Percentiles rank a stretch among this genome's conserved stretches.
Conservation (phyloP, 2,329 filamentous ascomycete genomes). For the Chaetomiaceae sp. region DNA sequence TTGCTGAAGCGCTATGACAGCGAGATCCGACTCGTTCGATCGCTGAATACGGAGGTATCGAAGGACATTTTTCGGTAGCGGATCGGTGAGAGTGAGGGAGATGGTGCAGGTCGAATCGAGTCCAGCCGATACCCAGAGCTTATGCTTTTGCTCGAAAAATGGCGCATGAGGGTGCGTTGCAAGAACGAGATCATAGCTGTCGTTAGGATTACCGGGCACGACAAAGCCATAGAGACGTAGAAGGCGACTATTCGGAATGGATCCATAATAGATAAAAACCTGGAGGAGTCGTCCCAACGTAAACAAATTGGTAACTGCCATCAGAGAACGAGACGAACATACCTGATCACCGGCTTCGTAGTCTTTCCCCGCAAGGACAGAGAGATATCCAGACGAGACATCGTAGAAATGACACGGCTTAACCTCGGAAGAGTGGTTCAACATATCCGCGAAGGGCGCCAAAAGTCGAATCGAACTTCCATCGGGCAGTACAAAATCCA, state of each 20-base stretch:
- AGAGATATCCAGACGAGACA: conserved; percentile 31
- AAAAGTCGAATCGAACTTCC: conserved; percentile 23
- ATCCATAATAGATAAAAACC: conserved; percentile 35
- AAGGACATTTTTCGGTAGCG: conserved; percentile 33
- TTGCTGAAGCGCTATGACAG: conserved; percentile 20
- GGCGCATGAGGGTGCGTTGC: conserved; percentile 33
- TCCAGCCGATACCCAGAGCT: conserved; percentile 33
- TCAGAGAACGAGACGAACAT: conserved; percentile 21
- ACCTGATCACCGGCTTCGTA: conserved; percentile 36
- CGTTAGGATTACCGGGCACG: conserved; percentile 33
- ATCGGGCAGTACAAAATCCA: conserved; percentile 31
- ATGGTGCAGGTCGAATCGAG: conserved; percentile 32
- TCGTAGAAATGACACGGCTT: conserved; percentile 36
- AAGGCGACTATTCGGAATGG: conserved; percentile 34
- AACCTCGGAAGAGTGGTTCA: conserved; percentile 34
- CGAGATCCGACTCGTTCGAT: conserved; percentile 30
- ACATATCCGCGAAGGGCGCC: conserved; percentile 36
- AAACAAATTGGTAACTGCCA: not conserved
- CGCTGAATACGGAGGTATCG: conserved; percentile 36
- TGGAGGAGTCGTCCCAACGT: conserved; percentile 18
- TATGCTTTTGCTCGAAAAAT: conserved; percentile 34
- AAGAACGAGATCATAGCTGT: conserved; percentile 37
- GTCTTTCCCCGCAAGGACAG: conserved; percentile 27
- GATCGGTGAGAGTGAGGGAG: conserved; percentile 33
- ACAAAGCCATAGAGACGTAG: conserved; percentile 38